A percentile compares a stretch with the other conserved stretches of the same genome.
phyloP scores from a whole-genome alignment of 306 rosid genomes.

The Vachellia pachyceras region DNA sequence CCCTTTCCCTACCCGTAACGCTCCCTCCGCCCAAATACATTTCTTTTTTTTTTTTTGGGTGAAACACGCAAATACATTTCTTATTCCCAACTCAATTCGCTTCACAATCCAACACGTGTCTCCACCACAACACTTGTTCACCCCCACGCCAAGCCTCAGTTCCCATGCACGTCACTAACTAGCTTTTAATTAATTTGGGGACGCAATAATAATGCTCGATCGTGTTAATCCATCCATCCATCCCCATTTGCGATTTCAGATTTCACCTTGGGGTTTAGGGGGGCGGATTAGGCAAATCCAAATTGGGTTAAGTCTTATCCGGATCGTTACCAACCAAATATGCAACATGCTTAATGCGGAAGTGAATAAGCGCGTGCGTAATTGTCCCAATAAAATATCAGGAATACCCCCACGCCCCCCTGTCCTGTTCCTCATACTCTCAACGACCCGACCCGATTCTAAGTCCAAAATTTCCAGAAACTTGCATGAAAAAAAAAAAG shows the following conservation, averaged over 20 bases:
- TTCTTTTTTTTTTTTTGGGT: too few relatives aligned
- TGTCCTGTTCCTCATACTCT: slow-evolving; percentile 29
- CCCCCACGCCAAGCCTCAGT: slow-evolving; percentile 28
- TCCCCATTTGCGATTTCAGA: too few relatives aligned
- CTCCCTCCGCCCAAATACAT: too few relatives aligned
- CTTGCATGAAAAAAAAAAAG: background rate
- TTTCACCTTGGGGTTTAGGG: background rate
- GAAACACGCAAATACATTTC: background rate
- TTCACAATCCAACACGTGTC: background rate
- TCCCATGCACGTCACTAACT: slow-evolving; percentile 27
- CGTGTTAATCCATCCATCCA: background rate
- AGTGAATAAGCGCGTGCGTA: slow-evolving; percentile 25
- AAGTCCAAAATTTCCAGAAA: background rate
- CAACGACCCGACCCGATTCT: too few relatives aligned
- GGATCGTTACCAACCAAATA: background rate
- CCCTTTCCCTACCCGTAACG: slow-evolving; percentile 42
- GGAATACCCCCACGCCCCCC: background rate
- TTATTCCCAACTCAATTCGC: background rate
- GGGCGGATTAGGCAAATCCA: slow-evolving; percentile 5
- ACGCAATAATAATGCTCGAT: background rate
- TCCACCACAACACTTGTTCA: background rate
- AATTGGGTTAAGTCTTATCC: slow-evolving; percentile 8
- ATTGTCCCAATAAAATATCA: slow-evolving; percentile 4
- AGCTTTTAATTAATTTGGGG: background rate
- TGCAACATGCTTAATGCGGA: slow-evolving; percentile 45